Evolutionary conservation across 2,329 filamentous ascomycete species (phyloP), one percentile per base, ranked within the genome.

Genomic region (Simplicillium sp.): DNA sequence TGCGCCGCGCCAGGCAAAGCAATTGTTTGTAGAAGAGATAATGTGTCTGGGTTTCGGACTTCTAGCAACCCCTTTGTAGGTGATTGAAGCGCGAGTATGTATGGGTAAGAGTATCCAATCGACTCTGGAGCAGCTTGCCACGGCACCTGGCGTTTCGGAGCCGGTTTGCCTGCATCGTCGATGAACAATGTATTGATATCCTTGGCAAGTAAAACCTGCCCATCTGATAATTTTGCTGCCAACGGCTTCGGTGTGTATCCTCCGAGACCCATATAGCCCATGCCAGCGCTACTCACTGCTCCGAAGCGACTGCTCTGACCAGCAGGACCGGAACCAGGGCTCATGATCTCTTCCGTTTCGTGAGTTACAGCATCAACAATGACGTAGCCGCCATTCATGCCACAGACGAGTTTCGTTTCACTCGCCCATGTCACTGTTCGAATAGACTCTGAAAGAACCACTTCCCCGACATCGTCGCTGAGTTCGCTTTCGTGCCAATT

Each of bases 101-200:
- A 98, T 0, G 92, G 92, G 58, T 98, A 98, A 16, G 89, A 96
- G 60, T 96, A 98, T 16, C 90, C 92, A 44, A 98, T 82, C 42
- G 83, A 83, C 53, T 96, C 89, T 2, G 92, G 94, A 1, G 90
- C 87, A 29, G 77, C 71, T 34, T 81, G 77, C 92, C 92, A 98
- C 2, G 88, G 88, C n/a, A 98, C 81, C 57, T 97, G 89, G 41
- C 84, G 74, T 60, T 86, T 87, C 35, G 89, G 83, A 29, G 94
- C 58, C 0, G 88, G 75, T 50, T 87, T 89, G 4, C 89, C 92
- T 25, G 87, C 74, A 11, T 83, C 77, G 43, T 92, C 83, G 49
- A 95, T 84, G 58, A 98, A 98, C 39, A 96, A 67, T 1, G 89
- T 94, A 58, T 96, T 94, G 53, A 96, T 87, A 52, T 98, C 92